These are phyloP conservation scores for Agaricus subrufescens DNA, from an alignment of 768 basidiomycete species.

Conservation along the genomic window DNA sequence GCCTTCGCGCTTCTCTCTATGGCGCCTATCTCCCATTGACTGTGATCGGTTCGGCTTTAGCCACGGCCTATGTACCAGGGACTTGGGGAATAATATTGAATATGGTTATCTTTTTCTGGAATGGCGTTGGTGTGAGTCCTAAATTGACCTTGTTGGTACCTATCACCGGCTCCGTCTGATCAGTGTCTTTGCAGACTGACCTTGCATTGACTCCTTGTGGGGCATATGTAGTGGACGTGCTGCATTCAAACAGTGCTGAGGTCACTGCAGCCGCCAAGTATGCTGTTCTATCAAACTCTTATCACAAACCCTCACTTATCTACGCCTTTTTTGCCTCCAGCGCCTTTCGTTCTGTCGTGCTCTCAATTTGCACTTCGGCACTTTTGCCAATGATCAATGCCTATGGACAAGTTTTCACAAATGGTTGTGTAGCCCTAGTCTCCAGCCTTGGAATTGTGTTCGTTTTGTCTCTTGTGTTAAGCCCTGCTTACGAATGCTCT, in stretches of 20 bases:
- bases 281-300: slow-evolving; percentile 11
- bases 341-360: neutral
- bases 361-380: neutral
- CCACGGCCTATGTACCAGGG: slow-evolving; percentile 46
- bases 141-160: too few species aligned
- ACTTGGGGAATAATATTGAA: slow-evolving; percentile 43
- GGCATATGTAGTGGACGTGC: slow-evolving; percentile 55
- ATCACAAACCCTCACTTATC: too few species aligned
- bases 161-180: neutral
- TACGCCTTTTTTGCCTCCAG: neutral
- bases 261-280: slow-evolving; percentile 54
- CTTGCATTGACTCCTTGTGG: slow-evolving; percentile 49
- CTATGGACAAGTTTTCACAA: slow-evolving; percentile 9
- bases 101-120: slow-evolving; percentile 54
- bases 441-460: slow-evolving; percentile 1
- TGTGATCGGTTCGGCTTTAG: slow-evolving; percentile 15
- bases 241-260: slow-evolving; percentile 61
- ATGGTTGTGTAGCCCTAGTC: neutral
- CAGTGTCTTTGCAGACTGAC: slow-evolving; percentile 32
- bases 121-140: slow-evolving; percentile 54
- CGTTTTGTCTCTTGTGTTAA: neutral
- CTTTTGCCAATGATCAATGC: slow-evolving; percentile 11
- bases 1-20: slow-evolving; percentile 47
- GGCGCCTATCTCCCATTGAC: slow-evolving; percentile 55
- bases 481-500: neutral